A percentile compares a stretch with the other conserved stretches of the same genome.
Conservation (phyloP, 2,329 filamentous ascomycete species). For the Lasiodiplodia sp. region DNA sequence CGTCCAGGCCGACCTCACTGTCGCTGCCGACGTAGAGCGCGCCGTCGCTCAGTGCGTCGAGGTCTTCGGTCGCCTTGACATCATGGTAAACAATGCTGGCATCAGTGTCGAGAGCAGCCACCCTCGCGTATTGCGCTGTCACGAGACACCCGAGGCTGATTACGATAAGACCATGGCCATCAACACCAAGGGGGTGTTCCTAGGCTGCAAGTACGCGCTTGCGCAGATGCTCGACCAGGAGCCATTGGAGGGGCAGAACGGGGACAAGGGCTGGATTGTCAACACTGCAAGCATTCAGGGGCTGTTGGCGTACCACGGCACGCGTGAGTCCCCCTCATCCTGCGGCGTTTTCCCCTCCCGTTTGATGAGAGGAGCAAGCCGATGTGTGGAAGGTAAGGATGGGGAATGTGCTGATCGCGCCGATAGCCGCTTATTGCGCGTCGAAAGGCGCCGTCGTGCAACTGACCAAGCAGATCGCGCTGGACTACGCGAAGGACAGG, state of each 20-base stretch:
- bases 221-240: constrained; percentile 49
- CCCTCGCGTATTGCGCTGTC: constrained; percentile 35
- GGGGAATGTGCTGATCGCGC: neutral
- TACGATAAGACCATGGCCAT: constrained; percentile 48
- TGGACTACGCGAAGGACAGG: constrained; percentile 52
- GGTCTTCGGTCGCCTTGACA: constrained; percentile 43
- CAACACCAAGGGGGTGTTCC: constrained; percentile 49
- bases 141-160: constrained; percentile 42
- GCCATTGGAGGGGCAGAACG: constrained; percentile 35
- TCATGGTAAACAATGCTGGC: constrained; percentile 49
- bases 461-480: constrained; percentile 55
- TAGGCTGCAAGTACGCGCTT: constrained; percentile 49
- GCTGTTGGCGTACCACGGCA: constrained; percentile 41
- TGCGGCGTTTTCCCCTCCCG: neutral
- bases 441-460: constrained; percentile 57
- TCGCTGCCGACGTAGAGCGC: constrained; percentile 37
- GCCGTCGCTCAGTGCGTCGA: constrained; percentile 39
- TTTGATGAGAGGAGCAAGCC: neutral
- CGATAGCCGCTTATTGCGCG: constrained; percentile 52
- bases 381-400: neutral
- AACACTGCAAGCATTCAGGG: constrained; percentile 48
- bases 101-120: constrained; percentile 43
- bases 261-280: constrained; percentile 48
- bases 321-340: constrained; percentile 34
- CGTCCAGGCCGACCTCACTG: constrained; percentile 43